These are phyloP conservation scores for Scutellaria barbata DNA, from an alignment of 257 asterid genomes.

Conservation along the genomic window DNA sequence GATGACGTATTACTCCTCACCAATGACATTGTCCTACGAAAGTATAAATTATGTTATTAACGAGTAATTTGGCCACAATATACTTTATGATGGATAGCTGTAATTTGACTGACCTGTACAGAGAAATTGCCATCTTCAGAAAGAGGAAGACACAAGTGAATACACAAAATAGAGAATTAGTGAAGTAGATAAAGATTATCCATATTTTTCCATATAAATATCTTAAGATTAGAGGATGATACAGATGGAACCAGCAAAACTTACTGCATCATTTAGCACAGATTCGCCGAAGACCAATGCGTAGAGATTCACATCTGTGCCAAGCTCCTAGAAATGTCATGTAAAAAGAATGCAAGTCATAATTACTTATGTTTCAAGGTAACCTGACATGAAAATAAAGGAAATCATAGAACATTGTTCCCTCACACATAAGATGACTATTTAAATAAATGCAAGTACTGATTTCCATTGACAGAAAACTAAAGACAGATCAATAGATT, in stretches of 20 bases:
- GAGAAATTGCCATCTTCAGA: conserved; percentile 97
- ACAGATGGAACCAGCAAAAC: conserved; percentile 40
- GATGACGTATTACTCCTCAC: conserved; percentile 88
- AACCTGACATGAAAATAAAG: conserved; percentile 10
- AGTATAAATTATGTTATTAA: conserved; percentile 32
- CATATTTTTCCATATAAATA: conserved; percentile 23
- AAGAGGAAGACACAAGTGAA: conserved; percentile 40
- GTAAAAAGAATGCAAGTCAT: conserved; percentile 30
- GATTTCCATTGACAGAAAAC: conserved; percentile 6
- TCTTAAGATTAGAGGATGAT: conserved; percentile 34
- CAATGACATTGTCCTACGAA: conserved; percentile 87
- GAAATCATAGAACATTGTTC: conserved; percentile 13
- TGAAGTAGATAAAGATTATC: conserved; percentile 19
- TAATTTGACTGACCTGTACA: conserved; percentile 78
- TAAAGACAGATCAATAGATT: conserved; percentile 26
- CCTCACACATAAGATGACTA: conserved; percentile 13
- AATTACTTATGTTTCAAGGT: conserved; percentile 23
- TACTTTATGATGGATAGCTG: conserved; percentile 30
- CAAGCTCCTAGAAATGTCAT: conserved; percentile 77
- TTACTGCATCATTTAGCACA: conserved; percentile 97
- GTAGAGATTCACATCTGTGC: conserved; percentile 89
- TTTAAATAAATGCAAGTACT: conserved; percentile 1
- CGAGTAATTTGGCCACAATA: conserved; percentile 35
- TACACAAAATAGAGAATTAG: conserved; percentile 42
- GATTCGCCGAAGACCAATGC: conserved; percentile 99